Conservation (phyloP, 495 filamentous ascomycete genomes). For the Aspergillus steynii region DNA sequence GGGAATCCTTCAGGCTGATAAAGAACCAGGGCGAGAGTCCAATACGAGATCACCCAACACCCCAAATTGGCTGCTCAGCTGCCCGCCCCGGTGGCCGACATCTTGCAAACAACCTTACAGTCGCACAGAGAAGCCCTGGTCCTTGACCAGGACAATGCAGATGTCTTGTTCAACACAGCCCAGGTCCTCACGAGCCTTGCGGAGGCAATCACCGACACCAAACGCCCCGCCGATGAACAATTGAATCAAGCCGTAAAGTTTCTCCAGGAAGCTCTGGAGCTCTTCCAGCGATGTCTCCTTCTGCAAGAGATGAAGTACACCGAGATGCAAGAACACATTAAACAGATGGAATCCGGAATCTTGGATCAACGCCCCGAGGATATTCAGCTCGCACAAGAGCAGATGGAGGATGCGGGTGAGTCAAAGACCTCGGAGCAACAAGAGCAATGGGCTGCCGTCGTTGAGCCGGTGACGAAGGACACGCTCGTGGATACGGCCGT, state of each 20-base stretch:
- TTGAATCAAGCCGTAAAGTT: constrained; percentile 43
- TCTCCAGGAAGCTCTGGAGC: constrained; percentile 60
- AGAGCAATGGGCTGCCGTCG: constrained; percentile 61
- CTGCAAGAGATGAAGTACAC: constrained; percentile 57
- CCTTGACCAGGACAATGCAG: constrained; percentile 61
- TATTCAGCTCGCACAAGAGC: constrained; percentile 19
- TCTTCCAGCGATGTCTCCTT: constrained; percentile 62
- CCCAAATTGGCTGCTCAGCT: constrained; percentile 56
- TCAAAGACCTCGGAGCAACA: constrained; percentile 35
- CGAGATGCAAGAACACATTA: constrained; percentile 50
- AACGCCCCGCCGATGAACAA: constrained; percentile 40
- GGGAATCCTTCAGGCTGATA: constrained; percentile 3
- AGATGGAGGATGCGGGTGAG: constrained; percentile 10
- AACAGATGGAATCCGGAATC: constrained; percentile 41
- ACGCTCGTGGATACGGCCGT: constrained; percentile 65
- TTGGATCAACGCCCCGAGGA: constrained; percentile 22
- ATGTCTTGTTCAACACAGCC: constrained; percentile 67
- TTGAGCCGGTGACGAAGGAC: constrained; percentile 60
- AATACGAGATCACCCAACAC: constrained; percentile 66
- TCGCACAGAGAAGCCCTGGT: constrained; percentile 60
- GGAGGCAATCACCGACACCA: constrained; percentile 55
- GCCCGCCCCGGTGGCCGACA: constrained; percentile 47
- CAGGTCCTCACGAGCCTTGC: constrained; percentile 67
- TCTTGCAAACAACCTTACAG: constrained; percentile 56
- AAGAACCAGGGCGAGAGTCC: constrained; percentile 54